A percentile compares a stretch with the other conserved stretches of the same genome.
phyloP scores from a whole-genome alignment of 2,329 filamentous ascomycete genomes.

The Fusarium sp. region DNA sequence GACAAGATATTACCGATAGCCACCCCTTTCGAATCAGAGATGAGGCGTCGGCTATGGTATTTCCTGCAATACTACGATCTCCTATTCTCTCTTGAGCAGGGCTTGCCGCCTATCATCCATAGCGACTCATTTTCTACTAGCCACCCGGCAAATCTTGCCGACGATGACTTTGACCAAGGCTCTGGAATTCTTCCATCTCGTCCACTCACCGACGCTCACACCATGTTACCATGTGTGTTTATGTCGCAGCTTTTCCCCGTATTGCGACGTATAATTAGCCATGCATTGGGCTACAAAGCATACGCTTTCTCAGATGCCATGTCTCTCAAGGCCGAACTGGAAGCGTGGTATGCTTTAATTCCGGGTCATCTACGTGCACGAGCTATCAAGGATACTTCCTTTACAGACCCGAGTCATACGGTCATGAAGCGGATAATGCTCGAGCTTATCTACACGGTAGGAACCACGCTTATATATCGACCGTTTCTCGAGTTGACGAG shows the following conservation, averaged over 20 bases:
- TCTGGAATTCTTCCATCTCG: background rate
- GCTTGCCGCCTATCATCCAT: slow-evolving; percentile 9
- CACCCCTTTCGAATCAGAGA: slow-evolving; percentile 20
- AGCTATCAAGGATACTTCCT: slow-evolving; percentile 6
- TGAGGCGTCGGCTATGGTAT: slow-evolving; percentile 26
- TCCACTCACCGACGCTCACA: background rate
- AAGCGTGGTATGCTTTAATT: slow-evolving; percentile 23
- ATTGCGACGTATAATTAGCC: slow-evolving; percentile 10
- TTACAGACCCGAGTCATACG: background rate
- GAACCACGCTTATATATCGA: slow-evolving; percentile 7
- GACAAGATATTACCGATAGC: background rate
- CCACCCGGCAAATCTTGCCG: slow-evolving; percentile 5
- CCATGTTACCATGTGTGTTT: slow-evolving; percentile 3
- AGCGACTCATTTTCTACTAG: slow-evolving; percentile 1
- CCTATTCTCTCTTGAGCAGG: slow-evolving; percentile 19
- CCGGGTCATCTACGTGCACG: slow-evolving; percentile 6
- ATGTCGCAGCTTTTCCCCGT: slow-evolving; percentile 21
- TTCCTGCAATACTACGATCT: slow-evolving; percentile 26
- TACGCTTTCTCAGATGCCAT: slow-evolving; percentile 2
- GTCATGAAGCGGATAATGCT: slow-evolving; percentile 21
- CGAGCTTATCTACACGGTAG: slow-evolving; percentile 26
- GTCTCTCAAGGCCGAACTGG: background rate
- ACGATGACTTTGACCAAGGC: slow-evolving; percentile 28
- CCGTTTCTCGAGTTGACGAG: slow-evolving; percentile 14
- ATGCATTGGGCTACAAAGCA: slow-evolving; percentile 9